Conservation (phyloP, 371 early-diverging fungal genomes). For the Smittium culicis region DNA sequence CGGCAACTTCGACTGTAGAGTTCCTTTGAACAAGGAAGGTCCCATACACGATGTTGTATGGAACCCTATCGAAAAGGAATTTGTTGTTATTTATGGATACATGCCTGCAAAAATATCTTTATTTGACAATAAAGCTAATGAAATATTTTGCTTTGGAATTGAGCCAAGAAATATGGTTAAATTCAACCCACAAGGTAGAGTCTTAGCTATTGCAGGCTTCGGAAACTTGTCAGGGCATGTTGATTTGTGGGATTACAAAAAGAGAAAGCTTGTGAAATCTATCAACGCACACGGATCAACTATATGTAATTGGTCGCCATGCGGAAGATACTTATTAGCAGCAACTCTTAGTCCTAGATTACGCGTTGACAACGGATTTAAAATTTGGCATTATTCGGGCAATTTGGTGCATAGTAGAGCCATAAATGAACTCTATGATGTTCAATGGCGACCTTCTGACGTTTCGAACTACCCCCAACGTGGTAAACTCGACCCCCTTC, state of each 20-base stretch:
- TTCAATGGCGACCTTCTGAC: conserved; percentile 53
- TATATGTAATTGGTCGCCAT: conserved; percentile 80
- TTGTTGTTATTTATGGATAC: conserved; percentile 84
- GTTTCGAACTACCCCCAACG: conserved; percentile 52
- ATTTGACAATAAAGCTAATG: conserved; percentile 76
- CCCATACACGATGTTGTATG: conserved; percentile 92
- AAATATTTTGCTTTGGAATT: conserved; percentile 69
- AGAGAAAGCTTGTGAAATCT: conserved; percentile 58
- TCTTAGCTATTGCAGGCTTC: conserved; percentile 79
- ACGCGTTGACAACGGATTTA: conserved; percentile 93
- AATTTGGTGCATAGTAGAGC: conserved; percentile 56
- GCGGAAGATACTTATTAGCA: conserved; percentile 80
- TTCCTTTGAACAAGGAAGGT: conserved; percentile 75
- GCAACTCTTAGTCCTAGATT: conserved; percentile 83
- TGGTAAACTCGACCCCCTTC: conserved; percentile 25
- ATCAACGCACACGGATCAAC: conserved; percentile 71
- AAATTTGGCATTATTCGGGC: conserved; percentile 91
- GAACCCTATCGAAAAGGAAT: conserved; percentile 88
- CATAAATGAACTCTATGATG: conserved; percentile 78
- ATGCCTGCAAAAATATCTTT: conserved; percentile 87
- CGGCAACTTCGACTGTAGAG: conserved; percentile 86
- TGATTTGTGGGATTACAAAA: conserved; percentile 82
- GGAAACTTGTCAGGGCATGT: conserved; percentile 90
- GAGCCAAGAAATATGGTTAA: conserved; percentile 74
- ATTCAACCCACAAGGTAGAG: conserved; percentile 79